phyloP scores from a whole-genome alignment of 768 basidiomycete species.

The Lepiota subincarnata region DNA sequence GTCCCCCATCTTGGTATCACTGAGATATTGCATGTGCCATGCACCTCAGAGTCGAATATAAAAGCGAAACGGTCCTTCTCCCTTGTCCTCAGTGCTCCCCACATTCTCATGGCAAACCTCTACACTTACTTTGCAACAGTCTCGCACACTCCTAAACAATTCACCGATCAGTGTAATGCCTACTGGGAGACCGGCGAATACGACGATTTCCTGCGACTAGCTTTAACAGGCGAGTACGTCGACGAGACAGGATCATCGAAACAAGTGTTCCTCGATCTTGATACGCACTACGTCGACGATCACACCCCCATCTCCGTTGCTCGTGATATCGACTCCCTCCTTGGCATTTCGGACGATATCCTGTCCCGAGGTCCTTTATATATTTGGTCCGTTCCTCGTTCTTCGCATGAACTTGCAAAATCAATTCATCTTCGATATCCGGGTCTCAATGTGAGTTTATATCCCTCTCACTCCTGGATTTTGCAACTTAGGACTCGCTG shows the following conservation, averaged over 20 bases:
- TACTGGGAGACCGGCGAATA: neutral
- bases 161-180: neutral
- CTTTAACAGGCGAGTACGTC: neutral
- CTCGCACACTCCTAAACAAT: neutral
- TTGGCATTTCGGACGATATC: constrained; percentile 14
- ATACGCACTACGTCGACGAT: neutral
- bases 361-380: constrained; percentile 5
- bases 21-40: too few species aligned
- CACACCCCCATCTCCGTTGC: constrained; percentile 1
- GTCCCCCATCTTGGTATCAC: too few species aligned
- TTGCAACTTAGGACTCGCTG: neutral
- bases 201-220: neutral
- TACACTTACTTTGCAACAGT: neutral
- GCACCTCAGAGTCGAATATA: too few species aligned
- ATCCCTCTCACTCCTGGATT: too few species aligned
- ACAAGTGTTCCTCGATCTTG: neutral
- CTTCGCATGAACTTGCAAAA: neutral
- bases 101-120: too few species aligned
- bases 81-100: too few species aligned
- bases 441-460: too few species aligned
- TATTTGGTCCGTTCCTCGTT: neutral
- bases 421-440: neutral
- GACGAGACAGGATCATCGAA: neutral
- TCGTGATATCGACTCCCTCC: constrained; percentile 19
- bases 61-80: too few species aligned